These are phyloP conservation scores for Cutaneotrichosporon arboriforme DNA, from an alignment of 1,284 basidiomycete species.

Conservation along the genomic window DNA sequence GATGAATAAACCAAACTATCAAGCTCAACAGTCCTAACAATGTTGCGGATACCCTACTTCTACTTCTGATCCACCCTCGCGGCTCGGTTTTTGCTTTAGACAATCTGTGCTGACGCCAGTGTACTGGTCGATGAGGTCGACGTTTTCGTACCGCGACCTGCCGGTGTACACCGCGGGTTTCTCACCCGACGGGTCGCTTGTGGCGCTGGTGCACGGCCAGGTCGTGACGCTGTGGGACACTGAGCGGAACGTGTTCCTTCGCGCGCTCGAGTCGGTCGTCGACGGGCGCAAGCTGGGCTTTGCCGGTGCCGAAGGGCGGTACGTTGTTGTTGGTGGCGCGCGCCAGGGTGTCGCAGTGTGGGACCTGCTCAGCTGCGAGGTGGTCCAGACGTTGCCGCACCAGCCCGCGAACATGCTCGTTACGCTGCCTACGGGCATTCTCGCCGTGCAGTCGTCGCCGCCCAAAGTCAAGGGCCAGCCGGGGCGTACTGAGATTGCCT, in stretches of 20 bases:
- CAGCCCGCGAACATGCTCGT: slow-evolving; percentile 56
- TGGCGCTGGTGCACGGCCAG: slow-evolving; percentile 66
- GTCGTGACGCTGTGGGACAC: slow-evolving; percentile 76
- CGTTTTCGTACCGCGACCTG: slow-evolving; percentile 63
- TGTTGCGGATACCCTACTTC: slow-evolving; percentile 47
- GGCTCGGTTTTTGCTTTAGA: slow-evolving; percentile 3
- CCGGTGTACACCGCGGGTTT: slow-evolving; percentile 64
- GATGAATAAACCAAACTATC: slow-evolving; percentile 44
- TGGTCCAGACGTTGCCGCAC: slow-evolving; percentile 47
- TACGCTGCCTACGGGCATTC: slow-evolving; percentile 57
- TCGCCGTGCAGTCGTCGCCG: slow-evolving; percentile 24
- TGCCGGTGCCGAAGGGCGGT: slow-evolving; percentile 47
- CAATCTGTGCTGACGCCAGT: slow-evolving; percentile 51
- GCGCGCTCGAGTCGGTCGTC: slow-evolving; percentile 58
- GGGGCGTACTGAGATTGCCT: slow-evolving; percentile 44
- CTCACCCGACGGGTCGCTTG: slow-evolving; percentile 79
- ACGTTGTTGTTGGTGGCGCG: slow-evolving; percentile 56
- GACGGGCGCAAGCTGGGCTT: slow-evolving; percentile 41
- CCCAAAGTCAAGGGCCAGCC: slow-evolving; percentile 24
- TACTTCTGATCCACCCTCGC: slow-evolving; percentile 40
- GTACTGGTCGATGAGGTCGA: slow-evolving; percentile 70
- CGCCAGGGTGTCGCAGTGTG: slow-evolving; percentile 62
- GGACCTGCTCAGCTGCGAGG: slow-evolving; percentile 64
- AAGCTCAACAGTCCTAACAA: slow-evolving; percentile 50
- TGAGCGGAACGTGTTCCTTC: slow-evolving; percentile 59